These are phyloP conservation scores for Parmales sp. DNA, from an alignment of 108 stramenopile genomes.

Conservation along the genomic window DNA sequence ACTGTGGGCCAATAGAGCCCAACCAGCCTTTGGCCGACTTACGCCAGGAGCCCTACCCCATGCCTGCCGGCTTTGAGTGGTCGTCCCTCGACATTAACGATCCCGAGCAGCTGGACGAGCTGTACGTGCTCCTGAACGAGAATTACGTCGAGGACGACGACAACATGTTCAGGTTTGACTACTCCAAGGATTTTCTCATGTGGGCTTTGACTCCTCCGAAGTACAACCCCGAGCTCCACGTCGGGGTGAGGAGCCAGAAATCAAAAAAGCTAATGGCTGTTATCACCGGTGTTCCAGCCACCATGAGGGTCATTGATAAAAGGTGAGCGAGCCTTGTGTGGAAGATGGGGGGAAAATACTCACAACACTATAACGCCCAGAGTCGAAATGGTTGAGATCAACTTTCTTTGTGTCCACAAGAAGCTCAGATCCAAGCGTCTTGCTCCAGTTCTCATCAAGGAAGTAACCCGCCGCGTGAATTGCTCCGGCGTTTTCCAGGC, in stretches of 20 bases:
- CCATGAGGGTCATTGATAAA: slow-evolving; percentile 41
- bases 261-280: slow-evolving; percentile 81
- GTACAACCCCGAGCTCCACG: slow-evolving; percentile 58
- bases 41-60: slow-evolving; percentile 80
- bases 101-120: slow-evolving; percentile 49
- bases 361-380: no score
- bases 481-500: slow-evolving; percentile 84
- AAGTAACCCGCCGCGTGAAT: slow-evolving; percentile 95
- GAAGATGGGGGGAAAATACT: not conserved
- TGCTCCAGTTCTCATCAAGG: slow-evolving; percentile 97
- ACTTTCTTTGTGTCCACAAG: slow-evolving; percentile 99
- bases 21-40: slow-evolving; percentile 57
- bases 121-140: slow-evolving; percentile 86
- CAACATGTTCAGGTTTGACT: slow-evolving; percentile 93
- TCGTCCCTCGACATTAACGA: slow-evolving; percentile 64
- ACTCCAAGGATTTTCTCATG: slow-evolving; percentile 69
- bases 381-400: slow-evolving; percentile 82
- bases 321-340: not conserved
- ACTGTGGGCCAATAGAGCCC: slow-evolving; percentile 74
- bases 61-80: slow-evolving; percentile 96
- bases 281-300: slow-evolving; percentile 87
- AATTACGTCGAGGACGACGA: slow-evolving; percentile 99
- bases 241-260: slow-evolving; percentile 76
- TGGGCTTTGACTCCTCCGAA: slow-evolving; percentile 96
- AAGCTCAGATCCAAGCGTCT: slow-evolving; percentile 89